Conservation (phyloP, 371 early-diverging fungal species). For the Syncephalastrum racemosum region DNA sequence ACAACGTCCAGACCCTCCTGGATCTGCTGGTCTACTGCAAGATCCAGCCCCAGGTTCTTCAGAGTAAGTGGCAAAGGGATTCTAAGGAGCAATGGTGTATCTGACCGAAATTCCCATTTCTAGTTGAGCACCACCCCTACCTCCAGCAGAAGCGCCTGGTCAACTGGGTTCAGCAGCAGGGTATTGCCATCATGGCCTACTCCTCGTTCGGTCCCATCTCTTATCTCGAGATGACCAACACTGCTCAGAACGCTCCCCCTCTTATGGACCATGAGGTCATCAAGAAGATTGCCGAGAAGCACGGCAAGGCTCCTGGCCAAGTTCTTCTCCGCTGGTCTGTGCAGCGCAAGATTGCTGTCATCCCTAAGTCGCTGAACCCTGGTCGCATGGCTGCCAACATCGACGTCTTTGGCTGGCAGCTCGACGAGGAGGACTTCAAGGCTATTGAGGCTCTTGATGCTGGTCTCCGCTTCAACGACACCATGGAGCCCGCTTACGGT, state of each 20-base stretch:
- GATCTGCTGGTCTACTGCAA: conserved; percentile 36
- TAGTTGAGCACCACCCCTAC: conserved; percentile 72
- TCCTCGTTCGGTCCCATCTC: conserved; percentile 50
- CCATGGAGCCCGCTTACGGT: conserved; percentile 21
- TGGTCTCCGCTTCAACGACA: conserved; percentile 40
- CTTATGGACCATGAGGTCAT: conserved; percentile 36
- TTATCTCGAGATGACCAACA: conserved; percentile 28
- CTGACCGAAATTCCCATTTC: conserved; percentile 13
- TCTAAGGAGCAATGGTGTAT: neutral
- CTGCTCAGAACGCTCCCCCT: conserved; percentile 16
- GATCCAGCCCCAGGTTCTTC: conserved; percentile 28
- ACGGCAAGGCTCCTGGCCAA: conserved; percentile 42
- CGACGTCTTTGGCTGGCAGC: conserved; percentile 22
- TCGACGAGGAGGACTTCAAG: conserved; percentile 30
- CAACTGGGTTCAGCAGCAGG: conserved; percentile 36
- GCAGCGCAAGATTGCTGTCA: conserved; percentile 52
- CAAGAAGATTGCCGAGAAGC: conserved; percentile 34
- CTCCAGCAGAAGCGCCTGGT: conserved; percentile 53
- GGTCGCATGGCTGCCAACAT: conserved; percentile 46
- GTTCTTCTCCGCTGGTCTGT: conserved; percentile 58
- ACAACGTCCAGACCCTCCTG: conserved; percentile 33
- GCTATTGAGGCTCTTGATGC: conserved; percentile 26
- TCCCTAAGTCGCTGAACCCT: conserved; percentile 62
- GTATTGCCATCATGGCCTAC: conserved; percentile 51
- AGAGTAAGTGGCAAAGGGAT: conserved; percentile 8